These are phyloP conservation scores for Rhynchospora breviuscula DNA, from an alignment of 176 grass and related monocot genomes.

Conservation along the genomic window DNA sequence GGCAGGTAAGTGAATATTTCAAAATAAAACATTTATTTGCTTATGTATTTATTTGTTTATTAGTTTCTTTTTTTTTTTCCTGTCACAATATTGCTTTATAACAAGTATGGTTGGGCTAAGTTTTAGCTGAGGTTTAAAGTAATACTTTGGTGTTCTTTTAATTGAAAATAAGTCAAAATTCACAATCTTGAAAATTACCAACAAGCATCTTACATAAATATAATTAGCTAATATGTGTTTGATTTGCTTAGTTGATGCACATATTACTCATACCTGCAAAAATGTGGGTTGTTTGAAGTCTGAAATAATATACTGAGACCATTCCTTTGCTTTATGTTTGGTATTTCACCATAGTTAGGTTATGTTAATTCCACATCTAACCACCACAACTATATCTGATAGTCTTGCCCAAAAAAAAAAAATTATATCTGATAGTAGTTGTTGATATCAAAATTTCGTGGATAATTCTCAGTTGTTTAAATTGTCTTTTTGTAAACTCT, in stretches of 20 bases:
- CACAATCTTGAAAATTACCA: background rate
- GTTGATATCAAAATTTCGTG: background rate
- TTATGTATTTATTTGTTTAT: background rate
- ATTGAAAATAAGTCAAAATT: background rate
- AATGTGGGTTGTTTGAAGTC: background rate
- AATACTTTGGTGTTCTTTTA: background rate
- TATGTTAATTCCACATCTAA: background rate
- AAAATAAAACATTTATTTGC: background rate
- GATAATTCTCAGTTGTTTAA: background rate
- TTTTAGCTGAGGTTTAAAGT: background rate
- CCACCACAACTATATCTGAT: background rate
- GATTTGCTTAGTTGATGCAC: background rate
- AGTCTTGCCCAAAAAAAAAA: no score
- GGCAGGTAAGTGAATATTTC: slow-evolving; percentile 37
- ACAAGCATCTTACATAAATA: background rate
- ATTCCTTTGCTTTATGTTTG: background rate
- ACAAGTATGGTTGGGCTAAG: background rate
- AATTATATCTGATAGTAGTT: background rate
- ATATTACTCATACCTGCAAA: no score
- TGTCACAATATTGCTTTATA: background rate
- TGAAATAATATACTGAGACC: background rate
- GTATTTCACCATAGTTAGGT: background rate
- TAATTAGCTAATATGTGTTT: background rate
- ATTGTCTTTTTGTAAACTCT: background rate
- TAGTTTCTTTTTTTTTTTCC: background rate